Evolutionary conservation across 2,329 filamentous ascomycete species (phyloP), one percentile per base, ranked within the genome.

Genomic region (Hypoxylon sp.): DNA sequence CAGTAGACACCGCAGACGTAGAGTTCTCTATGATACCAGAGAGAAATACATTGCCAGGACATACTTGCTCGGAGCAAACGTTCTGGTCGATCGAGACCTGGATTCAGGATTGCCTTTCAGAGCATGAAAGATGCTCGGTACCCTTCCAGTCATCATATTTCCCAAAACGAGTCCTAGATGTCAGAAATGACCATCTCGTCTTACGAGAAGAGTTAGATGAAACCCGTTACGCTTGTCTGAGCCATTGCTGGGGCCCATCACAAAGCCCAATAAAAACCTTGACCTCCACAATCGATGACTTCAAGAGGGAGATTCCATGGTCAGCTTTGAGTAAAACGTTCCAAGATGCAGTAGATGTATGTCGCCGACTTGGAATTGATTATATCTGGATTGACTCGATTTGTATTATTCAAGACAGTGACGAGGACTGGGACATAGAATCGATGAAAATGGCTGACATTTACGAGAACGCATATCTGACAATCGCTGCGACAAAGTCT

Each of bases 371-470:
- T 2, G 9, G n/a, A 2, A 30, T 45, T 3, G 14, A 30, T 28
- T 56, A 56, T 19, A 14, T 56, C 25, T 56, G 52, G 52, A 56
- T 56, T 9, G 52, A 56, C 11, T 56, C 52, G 7, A 17, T 56
- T 9, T 56, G 52, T n/a, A 56, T 56, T 38, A 56, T 56, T 21
- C 52, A 56, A 19, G 52, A 45, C 10, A 45, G 23, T 19, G 23
- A 21, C 4, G 23, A 56, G 14, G 52, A 56, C n/a, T 56, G 52
- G 52, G 6, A 13, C 5, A 45, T 9, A 32, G 36, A 56, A 45
- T 34, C 36, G 19, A 14, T 21, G n/a, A 43, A 45, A 10, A 56
- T 56, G 52, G 23, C 23, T 11, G 38, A 43, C 2, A 32, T 56
- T 6, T 56, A 56, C n/a, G 36, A 32, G 23, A 56, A 45, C 9